Conservation (phyloP, 768 basidiomycete genomes). For the Lactarius pseudohatsudake region DNA sequence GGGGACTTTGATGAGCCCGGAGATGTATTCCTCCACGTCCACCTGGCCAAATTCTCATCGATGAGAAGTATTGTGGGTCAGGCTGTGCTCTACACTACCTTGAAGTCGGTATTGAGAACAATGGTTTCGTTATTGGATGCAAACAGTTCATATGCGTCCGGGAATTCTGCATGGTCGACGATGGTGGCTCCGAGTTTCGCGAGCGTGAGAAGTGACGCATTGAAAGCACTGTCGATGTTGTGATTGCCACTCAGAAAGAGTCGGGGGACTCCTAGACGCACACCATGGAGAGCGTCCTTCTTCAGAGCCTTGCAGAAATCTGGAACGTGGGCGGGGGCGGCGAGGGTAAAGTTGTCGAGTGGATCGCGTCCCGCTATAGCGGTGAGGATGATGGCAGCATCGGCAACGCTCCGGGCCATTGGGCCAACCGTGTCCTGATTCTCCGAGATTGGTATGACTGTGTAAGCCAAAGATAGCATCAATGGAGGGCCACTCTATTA, state of each 20-base stretch:
- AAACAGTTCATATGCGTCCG: conserved; percentile 48
- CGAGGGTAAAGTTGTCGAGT: conserved; percentile 42
- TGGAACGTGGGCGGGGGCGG: conserved; percentile 50
- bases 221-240: conserved; percentile 40
- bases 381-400: conserved; percentile 55
- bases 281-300: conserved; percentile 46
- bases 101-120: conserved; percentile 57
- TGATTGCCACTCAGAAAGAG: conserved; percentile 34
- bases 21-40: conserved; percentile 50
- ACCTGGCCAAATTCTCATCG: conserved; percentile 38
- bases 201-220: conserved; percentile 41
- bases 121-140: conserved; percentile 53
- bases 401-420: conserved; percentile 51
- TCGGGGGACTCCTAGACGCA: conserved; percentile 48
- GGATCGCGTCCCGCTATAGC: conserved; percentile 47
- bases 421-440: conserved; percentile 64
- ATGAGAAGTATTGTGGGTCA: background rate
- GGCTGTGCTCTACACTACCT: conserved; percentile 38
- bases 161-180: conserved; percentile 63
- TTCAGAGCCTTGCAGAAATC: conserved; percentile 57
- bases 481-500: background rate
- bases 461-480: background rate
- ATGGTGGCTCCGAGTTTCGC: conserved; percentile 48
- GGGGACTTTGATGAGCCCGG: conserved; percentile 50
- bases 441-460: conserved; percentile 51